These are phyloP conservation scores for Tetracentron sinense DNA, from an alignment of 164 flowering plant genomes.

Conservation along the genomic window DNA sequence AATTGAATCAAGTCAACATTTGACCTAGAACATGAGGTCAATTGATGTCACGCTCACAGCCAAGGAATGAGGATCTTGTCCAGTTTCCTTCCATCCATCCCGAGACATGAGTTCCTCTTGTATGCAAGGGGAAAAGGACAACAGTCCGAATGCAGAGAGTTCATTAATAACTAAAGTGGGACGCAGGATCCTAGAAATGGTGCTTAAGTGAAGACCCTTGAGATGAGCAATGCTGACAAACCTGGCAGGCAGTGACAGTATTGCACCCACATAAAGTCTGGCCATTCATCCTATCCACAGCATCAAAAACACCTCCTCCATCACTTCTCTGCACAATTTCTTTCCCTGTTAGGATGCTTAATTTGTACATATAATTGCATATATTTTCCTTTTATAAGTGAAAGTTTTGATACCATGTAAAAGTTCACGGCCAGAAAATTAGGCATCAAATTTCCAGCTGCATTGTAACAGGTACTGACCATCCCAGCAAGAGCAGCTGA, in stretches of 20 bases:
- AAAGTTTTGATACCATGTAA: constrained; percentile 69
- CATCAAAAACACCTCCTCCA: constrained; percentile 91
- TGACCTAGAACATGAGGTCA: too few species aligned
- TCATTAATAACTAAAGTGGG: not conserved
- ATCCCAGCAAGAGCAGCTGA: constrained; percentile 66
- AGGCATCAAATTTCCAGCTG: constrained; percentile 80
- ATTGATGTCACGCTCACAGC: too few species aligned
- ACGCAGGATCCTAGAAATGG: not conserved
- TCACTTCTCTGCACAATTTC: constrained; percentile 78
- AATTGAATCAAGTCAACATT: too few species aligned
- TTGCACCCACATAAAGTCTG: constrained; percentile 74
- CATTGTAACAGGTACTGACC: constrained; percentile 77
- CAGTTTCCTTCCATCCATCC: too few species aligned
- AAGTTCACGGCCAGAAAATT: constrained; percentile 92
- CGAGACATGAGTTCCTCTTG: too few species aligned
- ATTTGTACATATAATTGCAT: not conserved
- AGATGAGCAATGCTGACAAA: constrained; percentile 2
- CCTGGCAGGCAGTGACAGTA: constrained; percentile 75
- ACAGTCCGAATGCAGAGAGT: not conserved
- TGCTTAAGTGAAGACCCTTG: not conserved
- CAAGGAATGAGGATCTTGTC: too few species aligned
- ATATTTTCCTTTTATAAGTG: not conserved
- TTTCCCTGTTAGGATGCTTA: constrained; percentile 17
- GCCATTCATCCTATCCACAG: constrained; percentile 83
- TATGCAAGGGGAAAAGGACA: not conserved